Conservation (phyloP, 257 asterid species). For the Misopates orontium region DNA sequence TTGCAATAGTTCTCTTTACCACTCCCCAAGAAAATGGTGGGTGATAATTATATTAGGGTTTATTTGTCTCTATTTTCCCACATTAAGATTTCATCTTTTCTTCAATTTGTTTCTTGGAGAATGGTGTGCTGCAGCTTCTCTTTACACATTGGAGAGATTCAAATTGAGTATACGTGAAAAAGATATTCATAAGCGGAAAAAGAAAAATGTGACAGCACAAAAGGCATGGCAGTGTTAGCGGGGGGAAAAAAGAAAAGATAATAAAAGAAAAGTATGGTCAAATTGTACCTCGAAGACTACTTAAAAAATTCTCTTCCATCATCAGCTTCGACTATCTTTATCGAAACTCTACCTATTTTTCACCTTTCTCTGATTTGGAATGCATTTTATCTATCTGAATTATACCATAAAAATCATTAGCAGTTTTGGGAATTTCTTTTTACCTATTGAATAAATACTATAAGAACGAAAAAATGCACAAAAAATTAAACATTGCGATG, state of each 20-base stretch:
- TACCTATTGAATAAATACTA: too few species aligned
- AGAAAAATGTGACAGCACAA: slow-evolving; percentile 76
- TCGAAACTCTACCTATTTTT: slow-evolving; percentile 67
- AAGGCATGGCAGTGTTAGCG: slow-evolving; percentile 49
- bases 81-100: slow-evolving; percentile 20
- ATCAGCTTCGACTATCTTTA: slow-evolving; percentile 78
- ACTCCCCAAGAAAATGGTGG: slow-evolving; percentile 89
- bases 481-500: too few species aligned
- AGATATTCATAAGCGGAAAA: slow-evolving; percentile 32
- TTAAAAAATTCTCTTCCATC: slow-evolving; percentile 49
- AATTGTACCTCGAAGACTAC: slow-evolving; percentile 93
- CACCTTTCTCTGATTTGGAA: slow-evolving; percentile 44
- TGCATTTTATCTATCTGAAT: background rate
- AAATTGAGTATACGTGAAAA: slow-evolving; percentile 26
- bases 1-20: slow-evolving; percentile 78
- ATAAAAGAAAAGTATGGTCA: slow-evolving; percentile 79
- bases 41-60: slow-evolving; percentile 30
- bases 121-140: slow-evolving; percentile 42
- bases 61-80: slow-evolving; percentile 18
- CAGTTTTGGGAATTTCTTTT: too few species aligned
- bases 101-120: slow-evolving; percentile 35
- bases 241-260: slow-evolving; percentile 56
- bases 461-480: too few species aligned
- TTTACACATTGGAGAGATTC: slow-evolving; percentile 39
- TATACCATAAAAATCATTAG: too few species aligned